A percentile compares a stretch with the other conserved stretches of the same genome.
These are phyloP conservation scores for Metroxylon sagu DNA, from an alignment of 176 grass and related monocot genomes.

Conservation along the genomic window DNA sequence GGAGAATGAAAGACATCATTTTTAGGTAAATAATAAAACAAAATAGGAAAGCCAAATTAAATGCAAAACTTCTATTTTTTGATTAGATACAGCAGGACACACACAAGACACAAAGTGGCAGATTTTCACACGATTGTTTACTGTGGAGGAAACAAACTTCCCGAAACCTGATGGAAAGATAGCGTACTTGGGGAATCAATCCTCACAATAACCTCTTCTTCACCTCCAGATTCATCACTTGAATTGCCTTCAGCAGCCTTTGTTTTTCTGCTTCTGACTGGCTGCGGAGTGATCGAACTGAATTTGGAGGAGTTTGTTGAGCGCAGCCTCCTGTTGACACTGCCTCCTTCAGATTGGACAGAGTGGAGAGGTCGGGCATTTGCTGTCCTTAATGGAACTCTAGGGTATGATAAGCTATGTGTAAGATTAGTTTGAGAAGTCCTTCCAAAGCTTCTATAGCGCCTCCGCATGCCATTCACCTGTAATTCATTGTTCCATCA, in stretches of 20 bases:
- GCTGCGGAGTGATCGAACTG: slow-evolving; percentile 6
- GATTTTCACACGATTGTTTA: too few relatives aligned
- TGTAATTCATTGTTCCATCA: slow-evolving; percentile 7
- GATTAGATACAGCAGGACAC: too few relatives aligned
- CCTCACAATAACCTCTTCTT: slow-evolving; percentile 79
- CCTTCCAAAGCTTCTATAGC: slow-evolving; percentile 6
- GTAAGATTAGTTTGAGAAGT: slow-evolving; percentile 9
- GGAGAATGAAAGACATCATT: too few relatives aligned
- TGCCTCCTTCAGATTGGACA: slow-evolving; percentile 56
- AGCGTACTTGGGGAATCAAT: slow-evolving; percentile 89
- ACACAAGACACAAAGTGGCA: too few relatives aligned
- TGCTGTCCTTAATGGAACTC: slow-evolving; percentile 34
- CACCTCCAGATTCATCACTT: slow-evolving; percentile 56
- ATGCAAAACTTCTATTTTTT: too few relatives aligned
- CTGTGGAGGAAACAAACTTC: slow-evolving; percentile 2
- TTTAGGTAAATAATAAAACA: too few relatives aligned
- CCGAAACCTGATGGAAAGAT: slow-evolving; percentile 31
- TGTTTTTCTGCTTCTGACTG: neutral
- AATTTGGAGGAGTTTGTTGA: slow-evolving; percentile 4
- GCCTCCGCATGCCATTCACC: slow-evolving; percentile 32
- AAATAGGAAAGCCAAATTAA: too few relatives aligned
- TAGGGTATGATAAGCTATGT: slow-evolving; percentile 55
- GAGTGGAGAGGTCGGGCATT: slow-evolving; percentile 35
- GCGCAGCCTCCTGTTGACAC: slow-evolving; percentile 12
- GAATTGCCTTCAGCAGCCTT: slow-evolving; percentile 31